Evolutionary conservation across 805 yeast genomes (phyloP), one percentile per base, ranked within the genome.

Genomic region (Brettanomyces nanus): DNA sequence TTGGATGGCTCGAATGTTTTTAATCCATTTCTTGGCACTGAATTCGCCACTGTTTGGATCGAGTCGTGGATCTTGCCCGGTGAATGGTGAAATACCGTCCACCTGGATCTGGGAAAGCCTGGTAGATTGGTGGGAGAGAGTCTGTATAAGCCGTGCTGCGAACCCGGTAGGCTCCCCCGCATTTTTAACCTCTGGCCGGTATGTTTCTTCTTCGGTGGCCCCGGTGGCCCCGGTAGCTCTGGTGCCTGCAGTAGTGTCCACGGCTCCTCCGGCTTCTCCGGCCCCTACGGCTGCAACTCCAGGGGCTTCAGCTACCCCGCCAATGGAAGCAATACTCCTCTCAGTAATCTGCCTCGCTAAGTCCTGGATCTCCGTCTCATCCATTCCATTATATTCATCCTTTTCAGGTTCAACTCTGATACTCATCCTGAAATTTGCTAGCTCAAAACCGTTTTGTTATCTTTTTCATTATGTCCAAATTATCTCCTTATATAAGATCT

Each of bases 11-110:
- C 74, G 62, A 58, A 77, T 49, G 48, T 78, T 78, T 47, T 71
- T 73, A 36, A 78, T 73, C 85, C 85, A 78, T 31, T 65, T 66
- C 46, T 66, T 69, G 39, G 80, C 65, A 46, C 68, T 64, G 53
- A 78, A 78, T 5, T 66, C 50, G 5, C 68, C 75, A 36, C 67
- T 61, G 22, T 68, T 65, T 1, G 85, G 85, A 49, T 78, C 73
- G 45, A 78, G 60, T 23, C 58, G 28, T 13, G 41, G 38, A 21
- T 37, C 36, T 6, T 36, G 35, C 4, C 32, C 35, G 5, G 6
- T 5, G 20, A 35, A 35, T 9, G 38, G 33, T 2, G 38, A 35
- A 9, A 28, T 25, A 13, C 38, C 38, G 18, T 35, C 33, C 11
- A 35, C 38, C 5, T 21, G 20, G 19, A 35, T 35, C 28, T 35